Percentiles rank a stretch among this genome's conserved stretches.
phyloP scores from a whole-genome alignment of 345 rosid genomes.

The Populus simonii region DNA sequence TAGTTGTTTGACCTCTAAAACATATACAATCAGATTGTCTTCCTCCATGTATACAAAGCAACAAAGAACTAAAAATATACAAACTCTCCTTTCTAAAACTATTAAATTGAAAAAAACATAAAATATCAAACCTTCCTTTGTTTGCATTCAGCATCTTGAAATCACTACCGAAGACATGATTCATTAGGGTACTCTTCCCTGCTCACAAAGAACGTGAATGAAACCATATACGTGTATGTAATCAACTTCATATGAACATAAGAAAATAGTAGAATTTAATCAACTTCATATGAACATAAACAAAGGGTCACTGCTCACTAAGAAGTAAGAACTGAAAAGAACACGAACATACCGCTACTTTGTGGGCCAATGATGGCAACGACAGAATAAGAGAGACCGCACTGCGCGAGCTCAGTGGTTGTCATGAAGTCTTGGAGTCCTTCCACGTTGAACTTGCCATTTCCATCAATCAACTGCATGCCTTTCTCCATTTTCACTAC shows the following conservation, averaged over 20 bases:
- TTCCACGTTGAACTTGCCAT: conserved; percentile 57
- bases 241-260: not conserved
- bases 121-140: not conserved
- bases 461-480: conserved; percentile 58
- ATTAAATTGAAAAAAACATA: not conserved
- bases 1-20: not conserved
- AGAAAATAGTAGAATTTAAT: not conserved
- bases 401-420: conserved; percentile 42
- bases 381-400: conserved; percentile 73
- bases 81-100: conserved; percentile 13
- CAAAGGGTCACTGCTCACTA: not conserved
- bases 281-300: not conserved
- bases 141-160: not conserved
- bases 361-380: conserved; percentile 87
- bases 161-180: not conserved
- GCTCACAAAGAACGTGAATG: not conserved
- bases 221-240: not conserved
- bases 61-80: not conserved
- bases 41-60: not conserved
- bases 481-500: not conserved
- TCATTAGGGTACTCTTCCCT: not conserved
- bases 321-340: not conserved
- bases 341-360: conserved; percentile 52
- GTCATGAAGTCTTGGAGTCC: conserved; percentile 54
- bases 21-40: not conserved